phyloP scores from a whole-genome alignment of 495 filamentous ascomycete genomes.

The Extremus antarcticus region DNA sequence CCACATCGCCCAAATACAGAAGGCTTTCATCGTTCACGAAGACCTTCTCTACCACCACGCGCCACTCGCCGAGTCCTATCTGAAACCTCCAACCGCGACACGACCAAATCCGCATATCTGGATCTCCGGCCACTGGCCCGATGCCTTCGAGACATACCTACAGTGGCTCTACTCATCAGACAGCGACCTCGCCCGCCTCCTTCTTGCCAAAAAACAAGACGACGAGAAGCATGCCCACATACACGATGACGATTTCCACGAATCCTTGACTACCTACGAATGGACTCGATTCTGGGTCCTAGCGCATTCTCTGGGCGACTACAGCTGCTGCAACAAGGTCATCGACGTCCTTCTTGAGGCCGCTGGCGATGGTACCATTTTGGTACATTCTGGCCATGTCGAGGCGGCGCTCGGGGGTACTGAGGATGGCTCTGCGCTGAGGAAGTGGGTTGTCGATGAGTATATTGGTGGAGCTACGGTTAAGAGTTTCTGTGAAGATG shows the following conservation, averaged over 20 bases:
- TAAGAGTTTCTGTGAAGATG: neutral
- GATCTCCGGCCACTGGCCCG: neutral
- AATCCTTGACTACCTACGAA: neutral
- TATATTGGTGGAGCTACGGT: neutral
- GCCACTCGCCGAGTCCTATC: neutral
- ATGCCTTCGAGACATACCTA: neutral
- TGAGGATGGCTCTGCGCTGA: neutral
- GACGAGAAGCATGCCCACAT: neutral
- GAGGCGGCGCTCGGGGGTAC: neutral
- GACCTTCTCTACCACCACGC: neutral
- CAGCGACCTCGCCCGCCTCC: neutral
- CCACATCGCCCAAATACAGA: neutral
- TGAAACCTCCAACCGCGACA: too few species aligned
- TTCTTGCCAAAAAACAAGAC: neutral
- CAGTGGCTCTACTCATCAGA: neutral
- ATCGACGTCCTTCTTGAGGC: too few species aligned
- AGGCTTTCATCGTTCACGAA: neutral
- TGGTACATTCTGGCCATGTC: too few species aligned
- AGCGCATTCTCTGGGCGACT: neutral
- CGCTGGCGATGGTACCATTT: too few species aligned
- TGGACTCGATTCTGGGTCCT: neutral
- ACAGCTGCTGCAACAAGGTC: neutral
- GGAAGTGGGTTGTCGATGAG: neutral
- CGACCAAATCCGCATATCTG: neutral
- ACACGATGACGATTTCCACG: too few species aligned